Evolutionary conservation across 2,329 filamentous ascomycete genomes (phyloP).

Genomic region (Aureobasidium uvarum): DNA sequence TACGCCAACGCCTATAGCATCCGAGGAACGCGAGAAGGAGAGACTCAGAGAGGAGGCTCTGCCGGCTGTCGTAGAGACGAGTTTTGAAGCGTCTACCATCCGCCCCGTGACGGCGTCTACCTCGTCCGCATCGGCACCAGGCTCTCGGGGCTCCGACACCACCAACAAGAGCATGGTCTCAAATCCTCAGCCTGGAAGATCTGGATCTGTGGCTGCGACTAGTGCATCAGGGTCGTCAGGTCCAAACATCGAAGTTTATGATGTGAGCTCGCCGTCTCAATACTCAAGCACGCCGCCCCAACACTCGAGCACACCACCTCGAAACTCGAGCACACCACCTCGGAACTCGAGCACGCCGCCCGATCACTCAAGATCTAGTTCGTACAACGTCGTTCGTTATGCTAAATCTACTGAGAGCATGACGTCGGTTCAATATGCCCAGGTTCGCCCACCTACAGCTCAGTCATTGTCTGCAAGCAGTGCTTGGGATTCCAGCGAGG

Average conservation of each 20-base stretch:
- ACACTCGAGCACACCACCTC: conserved; percentile 7
- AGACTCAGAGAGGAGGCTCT: conserved; percentile 22
- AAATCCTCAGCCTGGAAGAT: not conserved
- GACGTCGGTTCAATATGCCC: conserved; percentile 26
- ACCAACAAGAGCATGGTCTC: not conserved
- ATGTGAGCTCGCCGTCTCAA: conserved; percentile 20
- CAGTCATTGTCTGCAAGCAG: conserved; percentile 28
- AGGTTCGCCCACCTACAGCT: conserved; percentile 27
- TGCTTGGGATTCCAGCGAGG: conserved; percentile 27
- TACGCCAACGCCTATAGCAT: conserved; percentile 17
- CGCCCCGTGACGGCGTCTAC: conserved; percentile 19
- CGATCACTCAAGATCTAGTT: conserved; percentile 22
- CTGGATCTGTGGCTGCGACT: not conserved
- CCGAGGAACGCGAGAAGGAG: conserved; percentile 13
- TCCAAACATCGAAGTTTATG: conserved; percentile 15
- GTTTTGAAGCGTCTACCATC: conserved; percentile 17
- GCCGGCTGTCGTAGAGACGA: conserved; percentile 25
- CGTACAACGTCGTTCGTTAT: conserved; percentile 28
- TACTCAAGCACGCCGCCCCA: conserved; percentile 17
- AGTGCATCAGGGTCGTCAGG: conserved; percentile 9
- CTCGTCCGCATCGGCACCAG: conserved; percentile 4
- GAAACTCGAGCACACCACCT: no score
- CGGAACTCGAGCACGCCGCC: conserved; percentile 20
- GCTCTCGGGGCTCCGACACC: conserved; percentile 4
- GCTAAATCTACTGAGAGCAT: conserved; percentile 28